Evolutionary conservation across 1,139 yeast species (phyloP).

Genomic region (Taiozyma onychis): DNA sequence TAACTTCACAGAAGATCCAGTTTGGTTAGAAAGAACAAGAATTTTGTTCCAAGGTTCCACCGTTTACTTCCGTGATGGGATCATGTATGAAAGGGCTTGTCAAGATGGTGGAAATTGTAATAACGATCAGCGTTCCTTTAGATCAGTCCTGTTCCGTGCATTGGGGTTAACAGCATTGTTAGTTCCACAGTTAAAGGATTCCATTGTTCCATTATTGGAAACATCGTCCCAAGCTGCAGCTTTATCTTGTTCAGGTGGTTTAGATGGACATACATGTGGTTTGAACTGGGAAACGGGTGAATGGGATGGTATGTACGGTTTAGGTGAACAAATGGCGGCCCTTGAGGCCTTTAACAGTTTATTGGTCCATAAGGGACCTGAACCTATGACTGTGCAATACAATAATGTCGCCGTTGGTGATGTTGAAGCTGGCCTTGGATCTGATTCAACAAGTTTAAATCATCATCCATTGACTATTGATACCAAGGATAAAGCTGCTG

Average conservation of each 20-base stretch:
- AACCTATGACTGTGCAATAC: slow-evolving; percentile 19
- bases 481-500: slow-evolving; percentile 67
- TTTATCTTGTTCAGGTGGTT: slow-evolving; percentile 74
- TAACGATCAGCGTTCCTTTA: slow-evolving; percentile 86
- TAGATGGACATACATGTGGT: slow-evolving; percentile 89
- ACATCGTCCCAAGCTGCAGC: slow-evolving; percentile 78
- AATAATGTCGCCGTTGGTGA: slow-evolving; percentile 37
- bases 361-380: slow-evolving; percentile 26
- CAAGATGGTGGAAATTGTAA: slow-evolving; percentile 60
- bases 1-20: slow-evolving; percentile 58
- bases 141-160: slow-evolving; percentile 73
- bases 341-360: slow-evolving; percentile 48
- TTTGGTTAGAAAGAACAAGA: slow-evolving; percentile 59
- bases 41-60: slow-evolving; percentile 46
- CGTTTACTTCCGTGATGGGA: slow-evolving; percentile 46
- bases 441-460: slow-evolving; percentile 25
- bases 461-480: slow-evolving; percentile 38
- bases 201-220: slow-evolving; percentile 46
- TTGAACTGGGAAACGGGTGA: slow-evolving; percentile 55
- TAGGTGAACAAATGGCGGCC: slow-evolving; percentile 63
- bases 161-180: slow-evolving; percentile 67
- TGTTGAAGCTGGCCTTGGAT: slow-evolving; percentile 27
- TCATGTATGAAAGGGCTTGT: slow-evolving; percentile 81
- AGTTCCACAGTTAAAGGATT: slow-evolving; percentile 54
- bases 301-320: slow-evolving; percentile 56